Conservation (phyloP, 1,284 basidiomycete species). For the Heimioporus retisporus region DNA sequence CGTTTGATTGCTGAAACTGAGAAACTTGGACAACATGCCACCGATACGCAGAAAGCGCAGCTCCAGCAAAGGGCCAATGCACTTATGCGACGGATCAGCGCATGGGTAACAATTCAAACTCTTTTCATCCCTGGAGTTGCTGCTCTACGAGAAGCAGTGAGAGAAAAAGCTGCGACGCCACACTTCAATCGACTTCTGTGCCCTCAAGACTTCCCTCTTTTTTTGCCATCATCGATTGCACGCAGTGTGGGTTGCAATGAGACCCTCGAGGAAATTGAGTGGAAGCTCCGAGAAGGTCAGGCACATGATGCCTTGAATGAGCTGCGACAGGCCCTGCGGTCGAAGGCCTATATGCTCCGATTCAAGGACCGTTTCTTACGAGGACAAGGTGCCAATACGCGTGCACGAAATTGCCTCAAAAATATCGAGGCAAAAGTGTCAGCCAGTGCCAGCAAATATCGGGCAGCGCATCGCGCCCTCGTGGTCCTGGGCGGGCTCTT, state of each 20-base stretch:
- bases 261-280: constrained; percentile 8
- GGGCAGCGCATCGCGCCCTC: not conserved
- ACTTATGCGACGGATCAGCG: not conserved
- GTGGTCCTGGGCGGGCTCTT: too few relatives aligned
- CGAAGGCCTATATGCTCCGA: not conserved
- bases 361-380: constrained; percentile 3
- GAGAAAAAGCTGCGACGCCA: too few relatives aligned
- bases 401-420: constrained; percentile 4
- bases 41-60: not conserved
- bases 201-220: not conserved
- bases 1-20: too few relatives aligned
- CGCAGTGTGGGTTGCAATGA: not conserved
- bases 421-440: not conserved
- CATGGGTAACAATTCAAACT: not conserved
- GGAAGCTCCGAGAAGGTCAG: not conserved
- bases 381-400: constrained; percentile 7
- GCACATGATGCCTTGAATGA: constrained; percentile 10
- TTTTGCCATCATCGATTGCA: not conserved
- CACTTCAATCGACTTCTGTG: too few relatives aligned
- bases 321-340: not conserved
- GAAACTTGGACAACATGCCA: not conserved
- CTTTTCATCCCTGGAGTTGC: not conserved
- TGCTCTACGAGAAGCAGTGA: not conserved
- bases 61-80: not conserved
- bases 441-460: not conserved